These are phyloP conservation scores for Talaromyces trachyspermus DNA, from an alignment of 495 filamentous ascomycete genomes.

Conservation along the genomic window DNA sequence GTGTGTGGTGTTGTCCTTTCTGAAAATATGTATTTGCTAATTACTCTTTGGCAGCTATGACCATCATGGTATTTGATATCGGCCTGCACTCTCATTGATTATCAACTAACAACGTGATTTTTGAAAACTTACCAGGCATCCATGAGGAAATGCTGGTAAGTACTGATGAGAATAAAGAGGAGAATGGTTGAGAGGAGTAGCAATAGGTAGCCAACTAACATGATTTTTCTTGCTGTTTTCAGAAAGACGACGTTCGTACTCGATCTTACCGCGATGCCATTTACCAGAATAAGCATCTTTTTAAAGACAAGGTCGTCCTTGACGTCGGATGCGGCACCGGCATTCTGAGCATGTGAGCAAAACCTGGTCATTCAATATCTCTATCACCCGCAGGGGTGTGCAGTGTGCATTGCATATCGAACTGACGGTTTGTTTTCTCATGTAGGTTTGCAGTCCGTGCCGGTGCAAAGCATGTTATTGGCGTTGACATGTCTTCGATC, in stretches of 20 bases:
- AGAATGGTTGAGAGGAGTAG: too few relatives aligned
- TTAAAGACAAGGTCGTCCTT: slow-evolving; percentile 95
- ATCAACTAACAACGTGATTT: slow-evolving; percentile 11
- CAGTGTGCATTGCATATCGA: too few relatives aligned
- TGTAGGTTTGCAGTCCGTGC: slow-evolving; percentile 91
- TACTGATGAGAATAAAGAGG: too few relatives aligned
- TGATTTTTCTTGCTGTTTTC: slow-evolving; percentile 13
- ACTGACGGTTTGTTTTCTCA: slow-evolving; percentile 9
- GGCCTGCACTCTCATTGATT: slow-evolving; percentile 6
- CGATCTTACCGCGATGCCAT: slow-evolving; percentile 94
- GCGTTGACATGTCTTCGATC: slow-evolving; percentile 95
- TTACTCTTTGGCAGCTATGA: slow-evolving; percentile 60
- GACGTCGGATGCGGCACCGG: slow-evolving; percentile 96
- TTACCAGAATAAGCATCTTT: slow-evolving; percentile 89
- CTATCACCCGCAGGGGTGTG: too few relatives aligned
- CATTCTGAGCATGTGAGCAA: slow-evolving; percentile 73
- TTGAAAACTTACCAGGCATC: slow-evolving; percentile 53
- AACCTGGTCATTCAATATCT: too few relatives aligned
- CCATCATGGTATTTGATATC: slow-evolving; percentile 69
- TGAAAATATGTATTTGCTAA: slow-evolving; percentile 20
- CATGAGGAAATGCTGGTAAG: slow-evolving; percentile 97
- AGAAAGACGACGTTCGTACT: slow-evolving; percentile 98
- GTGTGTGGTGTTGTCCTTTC: slow-evolving; percentile 38
- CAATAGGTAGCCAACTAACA: too few relatives aligned
- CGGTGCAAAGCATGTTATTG: slow-evolving; percentile 88